Evolutionary conservation across 768 basidiomycete species (phyloP).

Genomic region (Lentinus brumalis): DNA sequence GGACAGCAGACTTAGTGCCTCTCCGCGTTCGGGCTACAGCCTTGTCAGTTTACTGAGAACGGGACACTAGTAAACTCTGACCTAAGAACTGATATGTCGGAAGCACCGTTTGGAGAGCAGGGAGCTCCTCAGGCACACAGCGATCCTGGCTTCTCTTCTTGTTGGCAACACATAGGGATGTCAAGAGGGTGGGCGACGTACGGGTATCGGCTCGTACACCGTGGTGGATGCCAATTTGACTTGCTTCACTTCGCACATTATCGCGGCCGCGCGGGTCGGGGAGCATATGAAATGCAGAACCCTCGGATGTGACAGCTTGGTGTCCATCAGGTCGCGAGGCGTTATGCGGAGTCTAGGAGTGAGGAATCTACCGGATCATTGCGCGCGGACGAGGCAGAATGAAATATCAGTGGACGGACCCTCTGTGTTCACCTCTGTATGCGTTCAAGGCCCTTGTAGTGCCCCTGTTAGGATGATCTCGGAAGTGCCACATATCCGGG

Average conservation of each 20-base stretch:
- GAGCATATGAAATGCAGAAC: slow-evolving; percentile 87
- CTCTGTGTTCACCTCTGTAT: slow-evolving; percentile 72
- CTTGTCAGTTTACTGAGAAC: neutral
- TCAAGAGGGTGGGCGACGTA: slow-evolving; percentile 35
- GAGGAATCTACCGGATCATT: slow-evolving; percentile 56
- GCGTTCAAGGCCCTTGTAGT: slow-evolving; percentile 77
- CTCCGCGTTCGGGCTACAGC: slow-evolving; percentile 81
- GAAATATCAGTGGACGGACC: slow-evolving; percentile 42
- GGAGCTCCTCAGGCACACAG: slow-evolving; percentile 78
- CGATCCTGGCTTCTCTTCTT: slow-evolving; percentile 52
- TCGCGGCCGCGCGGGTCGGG: slow-evolving; percentile 64
- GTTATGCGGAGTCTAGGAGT: slow-evolving; percentile 71
- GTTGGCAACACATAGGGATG: slow-evolving; percentile 6
- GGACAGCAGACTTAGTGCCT: slow-evolving; percentile 71
- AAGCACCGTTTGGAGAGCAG: slow-evolving; percentile 62
- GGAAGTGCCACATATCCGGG: slow-evolving; percentile 74
- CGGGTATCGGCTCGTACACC: slow-evolving; percentile 89
- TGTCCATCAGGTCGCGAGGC: slow-evolving; percentile 64
- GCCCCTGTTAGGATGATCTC: slow-evolving; percentile 51
- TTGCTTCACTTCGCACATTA: slow-evolving; percentile 63
- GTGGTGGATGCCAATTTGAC: slow-evolving; percentile 60
- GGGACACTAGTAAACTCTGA: slow-evolving; percentile 26
- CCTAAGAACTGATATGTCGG: slow-evolving; percentile 69
- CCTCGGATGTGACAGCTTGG: slow-evolving; percentile 50
- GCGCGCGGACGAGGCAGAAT: neutral